These are phyloP conservation scores for Takakia lepidozioides DNA, from an alignment of 225 moss, liverwort and hornwort genomes.

Conservation along the genomic window DNA sequence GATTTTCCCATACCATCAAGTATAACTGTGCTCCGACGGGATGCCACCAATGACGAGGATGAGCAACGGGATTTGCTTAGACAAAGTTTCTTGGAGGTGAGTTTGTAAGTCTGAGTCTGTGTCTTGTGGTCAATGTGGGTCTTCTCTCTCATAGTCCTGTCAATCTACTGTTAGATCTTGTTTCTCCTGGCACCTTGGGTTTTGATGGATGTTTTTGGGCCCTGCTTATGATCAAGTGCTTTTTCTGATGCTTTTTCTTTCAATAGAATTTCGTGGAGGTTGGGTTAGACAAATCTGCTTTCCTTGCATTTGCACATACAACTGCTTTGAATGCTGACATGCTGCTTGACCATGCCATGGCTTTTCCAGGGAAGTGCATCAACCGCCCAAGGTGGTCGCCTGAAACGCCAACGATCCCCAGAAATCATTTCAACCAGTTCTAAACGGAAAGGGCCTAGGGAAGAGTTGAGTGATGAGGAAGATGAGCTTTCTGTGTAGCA, in stretches of 20 bases:
- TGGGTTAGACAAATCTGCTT: not conserved
- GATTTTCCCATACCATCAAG: slow-evolving; percentile 79
- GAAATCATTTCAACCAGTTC: slow-evolving; percentile 33
- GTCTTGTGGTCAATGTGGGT: not conserved
- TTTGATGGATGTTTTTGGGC: not conserved
- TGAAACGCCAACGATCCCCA: slow-evolving; percentile 68
- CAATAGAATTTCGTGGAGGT: not conserved
- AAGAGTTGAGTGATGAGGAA: slow-evolving; percentile 84
- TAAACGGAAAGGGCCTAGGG: slow-evolving; percentile 58
- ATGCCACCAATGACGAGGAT: slow-evolving; percentile 72
- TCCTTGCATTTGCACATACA: too few relatives aligned
- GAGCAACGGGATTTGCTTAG: slow-evolving; percentile 39
- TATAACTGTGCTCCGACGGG: slow-evolving; percentile 62
- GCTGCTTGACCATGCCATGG: not conserved
- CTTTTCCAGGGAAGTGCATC: slow-evolving; percentile 51
- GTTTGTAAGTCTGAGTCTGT: slow-evolving; percentile 6
- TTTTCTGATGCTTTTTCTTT: not conserved
- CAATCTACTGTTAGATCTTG: not conserved
- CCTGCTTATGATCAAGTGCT: not conserved
- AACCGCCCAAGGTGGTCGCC: slow-evolving; percentile 18
- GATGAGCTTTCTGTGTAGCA: slow-evolving; percentile 80
- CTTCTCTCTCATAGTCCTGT: not conserved
- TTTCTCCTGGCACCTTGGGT: not conserved
- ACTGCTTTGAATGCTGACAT: not conserved
- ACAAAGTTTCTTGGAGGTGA: slow-evolving; percentile 77